Conservation (phyloP, 2,329 filamentous ascomycete genomes). For the Parascedosporium putredinis region DNA sequence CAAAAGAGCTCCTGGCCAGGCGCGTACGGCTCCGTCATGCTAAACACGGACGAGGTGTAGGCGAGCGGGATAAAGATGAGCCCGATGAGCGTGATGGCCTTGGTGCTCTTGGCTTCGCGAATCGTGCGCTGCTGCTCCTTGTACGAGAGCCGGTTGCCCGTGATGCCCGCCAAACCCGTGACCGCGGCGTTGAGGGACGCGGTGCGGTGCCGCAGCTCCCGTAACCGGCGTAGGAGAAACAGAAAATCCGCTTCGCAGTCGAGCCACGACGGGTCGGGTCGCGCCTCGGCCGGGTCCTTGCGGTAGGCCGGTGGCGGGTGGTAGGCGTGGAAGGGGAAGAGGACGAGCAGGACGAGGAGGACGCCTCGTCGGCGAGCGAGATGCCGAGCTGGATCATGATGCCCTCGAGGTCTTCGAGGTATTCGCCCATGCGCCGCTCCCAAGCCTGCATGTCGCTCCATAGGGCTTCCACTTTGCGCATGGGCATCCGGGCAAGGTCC, state of each 20-base stretch:
- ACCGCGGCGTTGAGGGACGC: background rate
- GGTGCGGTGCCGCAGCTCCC: background rate
- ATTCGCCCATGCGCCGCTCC: constrained; percentile 17
- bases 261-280: background rate
- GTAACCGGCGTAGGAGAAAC: background rate
- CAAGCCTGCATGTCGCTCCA: constrained; percentile 18
- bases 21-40: constrained; percentile 1
- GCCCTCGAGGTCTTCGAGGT: constrained; percentile 16
- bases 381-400: constrained; percentile 18
- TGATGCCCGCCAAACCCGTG: background rate
- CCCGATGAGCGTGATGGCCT: constrained; percentile 2
- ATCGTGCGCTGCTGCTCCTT: constrained; percentile 2
- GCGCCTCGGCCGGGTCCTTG: background rate
- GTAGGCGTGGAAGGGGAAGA: background rate
- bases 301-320: background rate
- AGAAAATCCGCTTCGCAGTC: background rate
- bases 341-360: background rate
- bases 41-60: background rate
- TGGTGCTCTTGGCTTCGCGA: constrained; percentile 2
- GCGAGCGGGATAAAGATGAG: constrained; percentile 2
- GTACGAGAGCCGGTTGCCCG: background rate
- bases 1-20: background rate
- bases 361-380: constrained; percentile 10
- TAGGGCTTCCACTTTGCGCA: constrained; percentile 14
- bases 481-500: constrained; percentile 14